These are phyloP conservation scores for Colletotrichum tabaci DNA, from an alignment of 2,329 filamentous ascomycete genomes.

Conservation along the genomic window DNA sequence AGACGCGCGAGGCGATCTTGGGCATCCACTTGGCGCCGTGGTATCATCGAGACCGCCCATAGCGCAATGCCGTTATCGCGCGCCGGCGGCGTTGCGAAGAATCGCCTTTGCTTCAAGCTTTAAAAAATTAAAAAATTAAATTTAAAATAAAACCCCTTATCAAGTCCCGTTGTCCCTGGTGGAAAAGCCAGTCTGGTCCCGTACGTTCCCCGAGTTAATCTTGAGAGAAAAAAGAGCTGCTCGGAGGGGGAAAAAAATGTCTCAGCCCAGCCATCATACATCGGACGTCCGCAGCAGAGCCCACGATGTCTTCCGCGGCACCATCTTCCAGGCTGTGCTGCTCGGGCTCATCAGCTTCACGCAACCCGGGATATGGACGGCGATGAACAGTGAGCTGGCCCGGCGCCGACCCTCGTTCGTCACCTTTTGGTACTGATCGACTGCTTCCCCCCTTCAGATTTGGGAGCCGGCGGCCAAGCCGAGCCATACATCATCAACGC, in stretches of 20 bases:
- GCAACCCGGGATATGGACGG: constrained; percentile 60
- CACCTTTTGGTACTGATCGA: not conserved
- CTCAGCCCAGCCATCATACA: not conserved
- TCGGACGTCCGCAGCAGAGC: not conserved
- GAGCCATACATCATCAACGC: constrained; percentile 33
- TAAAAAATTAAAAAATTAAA: not conserved
- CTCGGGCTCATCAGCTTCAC: constrained; percentile 61
- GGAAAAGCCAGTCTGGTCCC: too few species aligned
- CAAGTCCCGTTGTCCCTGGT: not conserved
- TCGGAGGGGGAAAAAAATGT: not conserved
- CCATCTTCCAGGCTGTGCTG: constrained; percentile 61
- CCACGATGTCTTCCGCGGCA: constrained; percentile 55
- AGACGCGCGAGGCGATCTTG: not conserved
- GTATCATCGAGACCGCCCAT: constrained; percentile 32
- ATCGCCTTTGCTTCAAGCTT: not conserved
- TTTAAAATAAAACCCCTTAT: too few species aligned
- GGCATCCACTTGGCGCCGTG: constrained; percentile 33
- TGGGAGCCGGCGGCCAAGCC: constrained; percentile 32
- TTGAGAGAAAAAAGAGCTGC: not conserved
- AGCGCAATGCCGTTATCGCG: constrained; percentile 36
- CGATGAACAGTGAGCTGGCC: constrained; percentile 24
- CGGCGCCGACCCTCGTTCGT: accelerated
- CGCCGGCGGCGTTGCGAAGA: not conserved
- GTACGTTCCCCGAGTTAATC: not conserved
- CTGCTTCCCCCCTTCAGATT: not conserved